Evolutionary conservation across 768 basidiomycete genomes (phyloP).

Genomic region (Hericium erinaceus): DNA sequence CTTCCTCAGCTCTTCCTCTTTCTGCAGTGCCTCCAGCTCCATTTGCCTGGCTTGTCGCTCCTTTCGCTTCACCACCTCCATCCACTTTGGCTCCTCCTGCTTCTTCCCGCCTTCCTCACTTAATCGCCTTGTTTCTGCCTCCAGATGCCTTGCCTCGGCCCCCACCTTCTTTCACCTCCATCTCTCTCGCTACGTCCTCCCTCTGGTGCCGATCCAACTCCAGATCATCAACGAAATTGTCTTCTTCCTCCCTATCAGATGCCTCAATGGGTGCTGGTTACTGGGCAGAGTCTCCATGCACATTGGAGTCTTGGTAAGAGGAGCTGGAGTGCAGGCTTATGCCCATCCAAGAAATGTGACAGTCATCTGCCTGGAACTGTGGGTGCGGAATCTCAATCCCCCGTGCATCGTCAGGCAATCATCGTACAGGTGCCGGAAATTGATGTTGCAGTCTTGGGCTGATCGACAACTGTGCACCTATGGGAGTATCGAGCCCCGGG

Average conservation of each 20-base stretch:
- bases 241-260: slow-evolving; percentile 7
- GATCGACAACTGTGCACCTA: neutral
- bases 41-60: slow-evolving; percentile 15
- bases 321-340: slow-evolving; percentile 10
- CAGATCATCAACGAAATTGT: slow-evolving; percentile 6
- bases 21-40: slow-evolving; percentile 17
- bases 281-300: slow-evolving; percentile 7
- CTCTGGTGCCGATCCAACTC: slow-evolving; percentile 6
- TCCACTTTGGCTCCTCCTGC: slow-evolving; percentile 16
- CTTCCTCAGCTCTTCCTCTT: slow-evolving; percentile 13
- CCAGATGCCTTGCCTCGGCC: slow-evolving; percentile 22
- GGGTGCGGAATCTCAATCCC: slow-evolving; percentile 11
- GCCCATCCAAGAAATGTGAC: slow-evolving; percentile 4
- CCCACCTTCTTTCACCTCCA: slow-evolving; percentile 14
- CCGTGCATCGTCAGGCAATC: slow-evolving; percentile 13
- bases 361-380: slow-evolving; percentile 5
- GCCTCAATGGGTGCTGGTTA: slow-evolving; percentile 1
- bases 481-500: no score
- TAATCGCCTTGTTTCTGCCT: slow-evolving; percentile 20
- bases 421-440: neutral
- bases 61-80: slow-evolving; percentile 15
- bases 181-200: slow-evolving; percentile 10
- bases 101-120: slow-evolving; percentile 13
- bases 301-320: slow-evolving; percentile 5
- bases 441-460: neutral